Evolutionary conservation across 225 moss, liverwort and hornwort species (phyloP).

Genomic region (Pleurozium schreberi): DNA sequence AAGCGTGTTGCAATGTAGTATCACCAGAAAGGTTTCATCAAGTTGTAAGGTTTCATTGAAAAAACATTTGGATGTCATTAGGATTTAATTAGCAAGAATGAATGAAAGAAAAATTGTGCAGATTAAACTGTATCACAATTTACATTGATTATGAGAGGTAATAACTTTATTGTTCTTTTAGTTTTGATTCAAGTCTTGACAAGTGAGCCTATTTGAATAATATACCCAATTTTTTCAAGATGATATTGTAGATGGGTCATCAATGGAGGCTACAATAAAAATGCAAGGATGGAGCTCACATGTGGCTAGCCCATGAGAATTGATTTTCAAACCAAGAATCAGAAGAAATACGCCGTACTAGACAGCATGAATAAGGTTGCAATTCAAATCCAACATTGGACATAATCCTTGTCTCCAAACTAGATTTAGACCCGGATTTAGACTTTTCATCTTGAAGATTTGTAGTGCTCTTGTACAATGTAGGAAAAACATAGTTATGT

Average conservation of each 20-base stretch:
- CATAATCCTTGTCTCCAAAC: fast-evolving
- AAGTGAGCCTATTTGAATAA: background rate
- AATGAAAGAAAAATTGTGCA: background rate
- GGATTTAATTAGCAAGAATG: background rate
- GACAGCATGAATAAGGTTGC: background rate
- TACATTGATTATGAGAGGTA: background rate
- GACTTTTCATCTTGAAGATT: background rate
- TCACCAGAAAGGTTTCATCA: background rate
- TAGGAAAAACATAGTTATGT: too few relatives aligned
- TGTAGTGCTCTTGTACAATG: background rate
- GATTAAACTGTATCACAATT: background rate
- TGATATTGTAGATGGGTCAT: background rate
- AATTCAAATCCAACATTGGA: fast-evolving
- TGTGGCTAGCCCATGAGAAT: background rate
- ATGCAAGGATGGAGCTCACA: fast-evolving
- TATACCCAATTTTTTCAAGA: background rate
- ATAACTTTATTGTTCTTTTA: background rate
- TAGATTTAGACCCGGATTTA: fast-evolving
- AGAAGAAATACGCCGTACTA: background rate
- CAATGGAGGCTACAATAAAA: background rate
- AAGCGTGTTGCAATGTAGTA: background rate
- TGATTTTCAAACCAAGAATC: background rate
- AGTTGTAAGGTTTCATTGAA: background rate
- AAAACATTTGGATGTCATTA: background rate
- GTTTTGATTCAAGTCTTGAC: background rate